Evolutionary conservation across 225 moss, liverwort and hornwort species (phyloP), one percentile per base, ranked within the genome.

Genomic region (Antitrichia curtipendula): DNA sequence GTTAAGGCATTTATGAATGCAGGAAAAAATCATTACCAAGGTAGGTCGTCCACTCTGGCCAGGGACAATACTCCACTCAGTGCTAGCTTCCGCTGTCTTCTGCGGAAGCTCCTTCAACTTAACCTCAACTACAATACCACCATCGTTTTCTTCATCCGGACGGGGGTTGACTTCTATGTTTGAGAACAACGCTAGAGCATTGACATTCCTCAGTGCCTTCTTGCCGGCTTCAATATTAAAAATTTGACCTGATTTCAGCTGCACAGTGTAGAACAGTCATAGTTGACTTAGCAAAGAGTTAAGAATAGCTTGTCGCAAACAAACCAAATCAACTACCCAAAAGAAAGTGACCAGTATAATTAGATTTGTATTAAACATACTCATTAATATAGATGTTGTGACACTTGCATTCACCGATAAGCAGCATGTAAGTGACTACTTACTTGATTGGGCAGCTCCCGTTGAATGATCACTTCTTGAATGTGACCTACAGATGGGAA

Each of bases 171-270:
- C 98, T 89, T 98, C 98, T 63, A 98, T 98, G 73, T 97, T 98
- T 36, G 97, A 98, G 74, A 97, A 98, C 88, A 98, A 86, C 21
- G 98, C 95, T 57, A 98, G 88, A 40, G 91, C 95, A 40, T 98
- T 97, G 23, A 98, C 94, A 90, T 98, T 97, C 78, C 97, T 94
- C 89, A 98, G 84, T 23, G 97, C 98, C 89, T 96, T 98, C 84
- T 98, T 98, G 36, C 96, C 96, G 21, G 97, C 97, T 91, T 98
- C 97, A 32, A 98, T 96, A 80, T 98, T 98, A 86, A 98, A 98
- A 43, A 97, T 96, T 85, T 98, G 96, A 61, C 96, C 95, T 77
- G 94, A 86, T 87, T 87, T 90, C 71, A 98, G 88, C 95, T 94
- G 90, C 88, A 88, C 41, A 81, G 56, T 73, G 66, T 28, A 71